Evolutionary conservation across 2,329 filamentous ascomycete genomes (phyloP).

Genomic region (Coniochaeta sp.): DNA sequence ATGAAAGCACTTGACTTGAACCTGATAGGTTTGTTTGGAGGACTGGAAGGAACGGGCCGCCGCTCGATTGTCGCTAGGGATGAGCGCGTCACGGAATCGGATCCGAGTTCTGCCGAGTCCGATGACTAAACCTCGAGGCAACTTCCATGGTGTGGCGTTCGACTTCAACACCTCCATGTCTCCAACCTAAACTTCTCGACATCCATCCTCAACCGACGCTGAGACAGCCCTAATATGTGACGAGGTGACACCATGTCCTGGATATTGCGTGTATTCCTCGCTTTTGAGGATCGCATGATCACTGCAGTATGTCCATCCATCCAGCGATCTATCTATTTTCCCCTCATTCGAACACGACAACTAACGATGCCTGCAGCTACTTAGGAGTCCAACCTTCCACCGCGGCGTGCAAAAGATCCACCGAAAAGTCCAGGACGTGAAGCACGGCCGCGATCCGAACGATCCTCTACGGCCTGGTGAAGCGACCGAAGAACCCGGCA

Average conservation of each 20-base stretch:
- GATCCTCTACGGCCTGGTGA: conserved; percentile 45
- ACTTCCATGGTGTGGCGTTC: not conserved
- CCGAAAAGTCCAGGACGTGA: conserved; percentile 38
- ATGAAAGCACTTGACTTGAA: too few relatives aligned
- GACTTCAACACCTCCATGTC: too few relatives aligned
- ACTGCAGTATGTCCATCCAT: not conserved
- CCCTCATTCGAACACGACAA: not conserved
- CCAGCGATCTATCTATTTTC: too few relatives aligned
- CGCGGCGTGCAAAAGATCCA: conserved; percentile 46
- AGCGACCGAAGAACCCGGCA: conserved; percentile 34
- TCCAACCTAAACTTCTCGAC: too few relatives aligned
- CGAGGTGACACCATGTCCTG: not conserved
- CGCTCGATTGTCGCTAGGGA: not conserved
- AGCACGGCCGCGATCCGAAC: conserved; percentile 41
- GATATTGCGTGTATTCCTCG: not conserved
- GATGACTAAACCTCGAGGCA: not conserved
- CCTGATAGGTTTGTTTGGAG: too few relatives aligned
- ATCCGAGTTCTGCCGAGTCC: not conserved
- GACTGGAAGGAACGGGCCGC: too few relatives aligned
- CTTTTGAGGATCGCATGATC: not conserved
- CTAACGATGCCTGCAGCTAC: conserved; percentile 28
- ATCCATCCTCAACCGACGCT: too few relatives aligned
- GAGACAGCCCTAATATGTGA: not conserved
- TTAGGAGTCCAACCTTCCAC: conserved; percentile 44
- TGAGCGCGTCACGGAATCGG: not conserved